phyloP scores from a whole-genome alignment of 495 filamentous ascomycete genomes.

The Pyrenopolyporus hunteri region DNA sequence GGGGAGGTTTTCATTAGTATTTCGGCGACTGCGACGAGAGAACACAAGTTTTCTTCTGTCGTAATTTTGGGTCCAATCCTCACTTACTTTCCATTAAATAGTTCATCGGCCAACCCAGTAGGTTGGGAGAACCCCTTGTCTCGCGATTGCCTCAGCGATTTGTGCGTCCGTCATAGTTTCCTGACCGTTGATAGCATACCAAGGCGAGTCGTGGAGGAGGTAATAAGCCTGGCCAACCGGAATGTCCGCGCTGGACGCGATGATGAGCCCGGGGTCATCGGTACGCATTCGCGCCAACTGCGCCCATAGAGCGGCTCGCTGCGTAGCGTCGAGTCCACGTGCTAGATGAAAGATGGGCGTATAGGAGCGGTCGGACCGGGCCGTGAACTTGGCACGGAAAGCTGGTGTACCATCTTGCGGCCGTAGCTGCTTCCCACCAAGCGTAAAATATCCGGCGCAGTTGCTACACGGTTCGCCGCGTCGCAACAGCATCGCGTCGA shows the following conservation, averaged over 20 bases:
- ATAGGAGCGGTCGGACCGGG: conserved; percentile 38
- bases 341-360: conserved; percentile 41
- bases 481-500: conserved; percentile 39
- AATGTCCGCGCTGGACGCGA: conserved; percentile 26
- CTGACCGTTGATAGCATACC: conserved; percentile 41
- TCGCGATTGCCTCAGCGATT: conserved; percentile 37
- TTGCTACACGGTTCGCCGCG: conserved; percentile 37
- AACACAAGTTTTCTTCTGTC: background rate
- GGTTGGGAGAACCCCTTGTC: conserved; percentile 34
- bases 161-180: conserved; percentile 40
- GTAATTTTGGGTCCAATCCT: background rate
- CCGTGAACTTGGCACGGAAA: conserved; percentile 41
- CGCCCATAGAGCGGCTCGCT: conserved; percentile 29
- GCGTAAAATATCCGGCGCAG: conserved; percentile 39
- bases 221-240: conserved; percentile 37
- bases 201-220: conserved; percentile 34
- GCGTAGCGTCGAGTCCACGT: conserved; percentile 29
- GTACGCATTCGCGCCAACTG: conserved; percentile 38
- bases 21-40: background rate
- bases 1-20: background rate
- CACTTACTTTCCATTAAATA: background rate
- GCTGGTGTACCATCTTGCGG: conserved; percentile 30
- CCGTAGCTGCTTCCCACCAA: conserved; percentile 38
- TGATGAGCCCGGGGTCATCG: conserved; percentile 21
- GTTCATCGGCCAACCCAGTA: conserved; percentile 41